Evolutionary conservation across 2,329 filamentous ascomycete genomes (phyloP).

Genomic region (Botrytis medusae): DNA sequence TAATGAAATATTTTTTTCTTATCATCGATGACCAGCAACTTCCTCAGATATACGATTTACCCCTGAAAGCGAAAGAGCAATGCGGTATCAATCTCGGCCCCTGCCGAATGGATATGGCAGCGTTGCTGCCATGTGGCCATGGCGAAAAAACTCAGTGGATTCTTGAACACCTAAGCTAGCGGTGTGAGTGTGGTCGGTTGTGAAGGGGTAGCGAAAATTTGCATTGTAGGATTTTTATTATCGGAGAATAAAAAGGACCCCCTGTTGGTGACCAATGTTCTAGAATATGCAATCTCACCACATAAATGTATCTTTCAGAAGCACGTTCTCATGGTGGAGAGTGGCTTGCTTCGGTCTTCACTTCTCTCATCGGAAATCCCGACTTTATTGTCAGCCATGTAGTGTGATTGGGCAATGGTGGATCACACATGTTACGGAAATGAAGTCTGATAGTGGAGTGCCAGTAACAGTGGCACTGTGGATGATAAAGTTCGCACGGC

Average conservation of each 20-base stretch:
- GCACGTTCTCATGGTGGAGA: neutral
- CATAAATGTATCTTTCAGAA: neutral
- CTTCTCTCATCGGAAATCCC: neutral
- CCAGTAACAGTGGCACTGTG: neutral
- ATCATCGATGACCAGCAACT: neutral
- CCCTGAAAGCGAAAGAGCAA: neutral
- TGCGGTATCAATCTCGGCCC: neutral
- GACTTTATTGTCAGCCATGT: neutral
- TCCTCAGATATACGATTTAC: neutral
- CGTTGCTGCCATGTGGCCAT: constrained; percentile 11
- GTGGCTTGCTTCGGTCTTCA: neutral
- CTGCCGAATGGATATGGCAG: neutral
- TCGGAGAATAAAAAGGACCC: neutral
- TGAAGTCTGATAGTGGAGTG: constrained; percentile 11
- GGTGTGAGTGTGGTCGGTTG: neutral
- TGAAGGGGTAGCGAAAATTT: constrained; percentile 7
- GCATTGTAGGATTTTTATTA: neutral
- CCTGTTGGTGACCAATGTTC: constrained; percentile 1
- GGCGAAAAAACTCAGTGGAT: neutral
- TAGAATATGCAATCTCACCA: constrained; percentile 5
- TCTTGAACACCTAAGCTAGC: neutral
- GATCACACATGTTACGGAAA: neutral
- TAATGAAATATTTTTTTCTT: neutral
- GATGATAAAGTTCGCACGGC: neutral
- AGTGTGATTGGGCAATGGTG: constrained; percentile 11